Base-by-base conservation (phyloP, 2,329 filamentous ascomycete species). In the Stemphylium vesicarium region DNA sequence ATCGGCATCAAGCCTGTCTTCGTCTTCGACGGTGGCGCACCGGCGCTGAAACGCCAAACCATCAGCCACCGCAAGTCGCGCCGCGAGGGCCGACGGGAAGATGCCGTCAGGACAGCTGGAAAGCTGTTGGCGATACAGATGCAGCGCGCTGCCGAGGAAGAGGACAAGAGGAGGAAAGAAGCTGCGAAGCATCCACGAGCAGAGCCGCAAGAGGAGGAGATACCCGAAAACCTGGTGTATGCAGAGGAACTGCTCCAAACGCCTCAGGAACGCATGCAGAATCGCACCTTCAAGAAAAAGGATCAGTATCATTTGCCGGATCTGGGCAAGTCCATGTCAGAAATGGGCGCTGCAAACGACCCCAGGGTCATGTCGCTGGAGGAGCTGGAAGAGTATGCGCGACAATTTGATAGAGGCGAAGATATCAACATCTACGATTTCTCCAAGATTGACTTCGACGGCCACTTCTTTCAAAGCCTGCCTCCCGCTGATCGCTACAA, bases 381-480 rank as follows among this genome's bases (percentile, higher is more conserved):
- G 69, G 94, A 99, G 72, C 79, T 99, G 54, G 92, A 98, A 76
- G 89, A 94, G 63, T 99, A 99, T 72, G 94, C 96, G 3, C 83
- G 88, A 46, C 93, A 98, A 61, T 98, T 98, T 68, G 86, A 97
- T 68, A 87, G 86, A 57, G 95, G 95, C 50, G 92, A 98, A 75
- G 94, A 98, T 72, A 89, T 98, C 72, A 81, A 81, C 54, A 78
- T 82, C 4, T 98, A 98, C 76, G 94, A 98, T 77, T 99, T 99
- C 72, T 96, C 91, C 71, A 98, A 98, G 77, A 99, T 99, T 66
- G 95, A 99, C 72, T 99, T 98, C 68, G 90, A 98, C 63, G 91
- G 93, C 63, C 87, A 94, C 11, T 99, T 99, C 77, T 99, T 99
- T 78, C 86, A 90, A 73, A 96, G 92, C 72, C 77, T 99, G 53